Evolutionary conservation across 2,329 filamentous ascomycete species (phyloP), one percentile per base, ranked within the genome.

Genomic region (Pseudocercospora eumusae): DNA sequence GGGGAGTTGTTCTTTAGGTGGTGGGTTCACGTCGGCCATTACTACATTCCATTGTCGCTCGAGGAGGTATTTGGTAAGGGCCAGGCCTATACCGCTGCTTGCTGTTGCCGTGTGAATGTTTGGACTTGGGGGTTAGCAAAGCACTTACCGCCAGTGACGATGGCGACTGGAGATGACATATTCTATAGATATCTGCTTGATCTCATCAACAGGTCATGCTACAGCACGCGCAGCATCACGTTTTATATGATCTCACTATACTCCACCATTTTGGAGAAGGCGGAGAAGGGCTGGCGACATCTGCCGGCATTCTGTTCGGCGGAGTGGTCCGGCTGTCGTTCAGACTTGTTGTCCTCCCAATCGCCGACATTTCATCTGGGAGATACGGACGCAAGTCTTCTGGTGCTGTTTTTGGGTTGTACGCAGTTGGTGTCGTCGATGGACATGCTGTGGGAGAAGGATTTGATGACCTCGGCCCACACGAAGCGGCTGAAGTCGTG

Each of bases 1-100:
- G 56, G 71, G 59, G 5, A 70, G 63, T 1, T 64, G 57, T 13
- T 63, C 44, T 20, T 72, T 70, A 5, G 77, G 75, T 0, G 77
- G 75, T 0, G 71, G 61, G 56, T 81, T 79, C 45, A 81, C 63
- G 62, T 82, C 80, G 18, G 75, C 77, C 64, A 81, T 75, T n/a
- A 78, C 73, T 33, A 81, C 77, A 61, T 71, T 68, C 73, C 75
- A 81, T 63, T 68, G 66, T 60, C 74, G 72, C 33, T 69, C 59
- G 20, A 57, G 40, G 15, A 81, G 74, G 60, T 80, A 76, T 15
- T 75, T 76, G 18, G 78, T 77, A 10, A 80, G 69, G 10, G 75
- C 76, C 18, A 80, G 75, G 47, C 79, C 79, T 45, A 81, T 79
- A 60, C 79, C 79, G 57, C 76, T 78, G 50, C 74, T 77, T 20